Evolutionary conservation across 805 yeast species (phyloP).

Genomic region (Clavispora carvajalis): DNA sequence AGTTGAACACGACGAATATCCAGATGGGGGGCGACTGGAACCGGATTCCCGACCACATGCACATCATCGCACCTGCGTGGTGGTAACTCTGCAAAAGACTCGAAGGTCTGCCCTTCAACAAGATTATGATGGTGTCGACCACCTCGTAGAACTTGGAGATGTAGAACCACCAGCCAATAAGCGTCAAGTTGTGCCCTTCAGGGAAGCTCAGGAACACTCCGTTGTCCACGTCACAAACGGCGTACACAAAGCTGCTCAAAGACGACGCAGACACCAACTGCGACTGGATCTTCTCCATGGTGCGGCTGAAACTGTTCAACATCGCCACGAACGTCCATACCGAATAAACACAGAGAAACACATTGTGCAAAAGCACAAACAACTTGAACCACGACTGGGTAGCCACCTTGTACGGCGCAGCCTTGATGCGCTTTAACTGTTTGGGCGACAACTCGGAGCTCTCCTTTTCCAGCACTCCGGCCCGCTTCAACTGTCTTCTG

Average conservation of each 20-base stretch:
- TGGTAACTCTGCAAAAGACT: conserved; percentile 68
- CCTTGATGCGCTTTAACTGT: conserved; percentile 35
- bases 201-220: conserved; percentile 46
- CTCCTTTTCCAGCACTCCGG: conserved; percentile 14
- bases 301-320: conserved; percentile 44
- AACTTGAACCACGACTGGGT: conserved; percentile 41
- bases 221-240: conserved; percentile 54
- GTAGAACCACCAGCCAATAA: conserved; percentile 64
- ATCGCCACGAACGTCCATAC: conserved; percentile 70
- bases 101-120: conserved; percentile 63
- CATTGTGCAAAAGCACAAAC: conserved; percentile 56
- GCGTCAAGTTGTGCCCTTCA: conserved; percentile 36
- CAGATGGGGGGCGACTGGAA: conserved; percentile 71
- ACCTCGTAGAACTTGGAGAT: conserved; percentile 69
- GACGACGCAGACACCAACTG: conserved; percentile 15
- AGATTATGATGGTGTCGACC: conserved; percentile 60
- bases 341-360: conserved; percentile 59
- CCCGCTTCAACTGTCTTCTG: conserved; percentile 39
- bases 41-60: conserved; percentile 76
- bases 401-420: conserved; percentile 52
- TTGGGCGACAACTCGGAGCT: conserved; percentile 15
- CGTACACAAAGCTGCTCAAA: conserved; percentile 50
- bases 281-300: conserved; percentile 20
- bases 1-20: conserved; percentile 75
- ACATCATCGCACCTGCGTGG: conserved; percentile 75